phyloP scores from a whole-genome alignment of 768 basidiomycete genomes.

The Pilatotrama ljubarskyi region DNA sequence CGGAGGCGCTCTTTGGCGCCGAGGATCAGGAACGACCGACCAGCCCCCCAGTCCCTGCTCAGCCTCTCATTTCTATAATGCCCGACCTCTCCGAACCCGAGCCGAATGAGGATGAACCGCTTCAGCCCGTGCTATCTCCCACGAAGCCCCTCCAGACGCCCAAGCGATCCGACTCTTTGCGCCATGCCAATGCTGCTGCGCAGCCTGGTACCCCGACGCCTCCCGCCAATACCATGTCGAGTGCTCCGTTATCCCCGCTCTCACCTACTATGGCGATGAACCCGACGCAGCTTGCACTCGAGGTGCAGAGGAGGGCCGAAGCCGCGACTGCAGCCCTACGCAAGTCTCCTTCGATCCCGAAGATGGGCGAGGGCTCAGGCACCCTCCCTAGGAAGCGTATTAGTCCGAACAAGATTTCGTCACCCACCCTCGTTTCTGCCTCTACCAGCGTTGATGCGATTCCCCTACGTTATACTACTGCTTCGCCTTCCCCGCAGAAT shows the following conservation, averaged over 20 bases:
- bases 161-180: constrained; percentile 13
- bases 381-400: constrained; percentile 34
- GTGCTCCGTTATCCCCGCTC: not conserved
- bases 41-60: constrained; percentile 27
- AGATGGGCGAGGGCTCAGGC: constrained; percentile 25
- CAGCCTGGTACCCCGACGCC: not conserved
- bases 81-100: constrained; percentile 14
- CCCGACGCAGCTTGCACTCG: constrained; percentile 56
- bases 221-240: not conserved
- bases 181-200: not conserved
- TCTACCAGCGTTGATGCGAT: constrained; percentile 40
- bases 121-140: not conserved
- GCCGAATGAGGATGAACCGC: constrained; percentile 14
- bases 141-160: constrained; percentile 17
- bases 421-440: constrained; percentile 41
- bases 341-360: constrained; percentile 41
- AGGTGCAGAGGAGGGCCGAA: constrained; percentile 67
- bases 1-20: constrained; percentile 69
- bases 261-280: constrained; percentile 35
- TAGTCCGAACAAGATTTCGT: constrained; percentile 40
- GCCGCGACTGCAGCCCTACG: constrained; percentile 49
- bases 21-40: constrained; percentile 33
- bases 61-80: constrained; percentile 22
- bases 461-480: constrained; percentile 29
- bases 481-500: constrained; percentile 23